Base-by-base conservation (phyloP, 495 filamentous ascomycete species). In the Hypomontagnella monticulosa region DNA sequence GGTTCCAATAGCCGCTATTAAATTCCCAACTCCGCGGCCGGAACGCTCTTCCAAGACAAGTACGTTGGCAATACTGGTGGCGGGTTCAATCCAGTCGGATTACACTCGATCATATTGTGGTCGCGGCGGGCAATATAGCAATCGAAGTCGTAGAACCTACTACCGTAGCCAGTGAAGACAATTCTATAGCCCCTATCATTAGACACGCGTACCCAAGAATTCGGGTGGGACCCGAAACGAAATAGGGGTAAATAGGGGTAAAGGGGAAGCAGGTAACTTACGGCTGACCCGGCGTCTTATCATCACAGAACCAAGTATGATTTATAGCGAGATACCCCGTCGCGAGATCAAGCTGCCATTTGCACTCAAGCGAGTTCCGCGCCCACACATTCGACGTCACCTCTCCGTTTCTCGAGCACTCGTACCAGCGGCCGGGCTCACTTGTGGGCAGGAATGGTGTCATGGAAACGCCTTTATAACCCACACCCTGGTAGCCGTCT, bases 291-390 rank as follows among this genome's bases (percentile, higher is more conserved):
- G 66, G 49, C 19, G 59, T 44, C 30, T 69, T 69, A 12, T 69
- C 66, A n/a, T 69, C 60, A 20, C 66, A 69, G 43, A 55, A 60
- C 66, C 66, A 69, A 9, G 66, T 69, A 12, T 69, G 60, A 18
- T 69, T 69, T 4, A 69, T 49, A 3, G 66, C 66, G 14, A 64
- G 51, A 12, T 69, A 69, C 9, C 66, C 66, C 1, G 66, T 69
- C 1, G 59, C 66, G 0, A 69, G 60, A 27, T 69, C 66, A 4
- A 69, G 55, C 53, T 69, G 60, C 66, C 66, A 69, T 36, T 43
- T 60, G 30, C 66, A 69, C 0, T 60, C 66, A 19, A 69, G 27
- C 1, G 47, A 51, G 34, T 63, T 12, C 7, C 60, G 54, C 36
- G 47, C 60, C 59, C 59, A 69, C 20, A 23, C 32, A 7, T 11